Evolutionary conservation across 352 stramenopile species (phyloP), one percentile per base, ranked within the genome.

Genomic region (Achlya hypogyna): DNA sequence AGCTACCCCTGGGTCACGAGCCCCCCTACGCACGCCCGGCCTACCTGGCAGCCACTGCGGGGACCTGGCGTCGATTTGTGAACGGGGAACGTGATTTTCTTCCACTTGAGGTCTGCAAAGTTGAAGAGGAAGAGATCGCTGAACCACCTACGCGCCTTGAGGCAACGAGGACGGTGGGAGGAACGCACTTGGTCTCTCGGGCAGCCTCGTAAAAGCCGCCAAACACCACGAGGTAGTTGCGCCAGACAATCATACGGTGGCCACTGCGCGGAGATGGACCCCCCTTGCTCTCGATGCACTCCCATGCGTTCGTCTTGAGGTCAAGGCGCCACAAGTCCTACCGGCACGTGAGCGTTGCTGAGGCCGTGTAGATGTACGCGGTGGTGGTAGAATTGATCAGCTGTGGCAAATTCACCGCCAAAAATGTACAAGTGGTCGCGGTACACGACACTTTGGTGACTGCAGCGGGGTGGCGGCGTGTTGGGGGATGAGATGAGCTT

Each of bases 371-470:
- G n/a, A 78, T 71, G 54, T 71, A 85, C 77, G 27, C 87, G 71
- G 76, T 99, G 98, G 80, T 99, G 97, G 78, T 99, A 90, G 79
- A 99, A 99, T 75, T 98, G 90, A 66, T 98, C 93, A 0, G 90
- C 87, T 5, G 91, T 98, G 2, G 94, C 95, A 63, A 98, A 95
- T 75, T 99, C 97, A 28, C 97, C 97, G 52, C 96, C 97, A 76
- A 99, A 98, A 4, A 99, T 81, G 70, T 99, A 99, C 2, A 99
- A 69, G 52, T 93, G 80, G 74, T 98, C 89, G 71, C 96, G 88
- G 75, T 96, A 98, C 32, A 96, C 90, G 5, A 96, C 94, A 27
- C 81, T 78, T 52, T 98, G 96, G 79, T 99, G 97, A 40, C 93
- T 96, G 78, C 96, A 99, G 65, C 97, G 81, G 6, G 95, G 89